A percentile compares a stretch with the other conserved stretches of the same genome.
Conservation (phyloP, 768 basidiomycete species). For the Pholiota microspora region DNA sequence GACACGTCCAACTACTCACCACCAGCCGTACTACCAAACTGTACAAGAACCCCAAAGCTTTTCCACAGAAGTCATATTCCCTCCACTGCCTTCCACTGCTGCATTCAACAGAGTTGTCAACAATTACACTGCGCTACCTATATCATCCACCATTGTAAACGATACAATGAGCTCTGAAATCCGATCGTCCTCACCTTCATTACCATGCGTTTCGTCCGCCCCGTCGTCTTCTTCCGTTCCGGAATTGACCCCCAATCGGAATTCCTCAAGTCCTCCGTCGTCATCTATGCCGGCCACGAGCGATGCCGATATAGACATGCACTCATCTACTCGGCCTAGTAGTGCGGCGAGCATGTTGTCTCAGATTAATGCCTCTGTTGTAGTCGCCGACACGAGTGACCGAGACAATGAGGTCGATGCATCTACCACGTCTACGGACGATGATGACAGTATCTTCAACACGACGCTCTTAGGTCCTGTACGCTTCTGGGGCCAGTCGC, state of each 20-base stretch:
- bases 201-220: slow-evolving; percentile 31
- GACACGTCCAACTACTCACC: slow-evolving; percentile 55
- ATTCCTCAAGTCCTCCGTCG: slow-evolving; percentile 62
- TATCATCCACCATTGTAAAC: slow-evolving; percentile 6
- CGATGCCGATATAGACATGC: slow-evolving; percentile 33
- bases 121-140: slow-evolving; percentile 22
- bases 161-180: slow-evolving; percentile 4
- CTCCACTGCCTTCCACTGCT: slow-evolving; percentile 58
- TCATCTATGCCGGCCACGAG: slow-evolving; percentile 37
- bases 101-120: slow-evolving; percentile 29
- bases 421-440: slow-evolving; percentile 20
- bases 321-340: slow-evolving; percentile 8
- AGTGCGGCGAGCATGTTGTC: slow-evolving; percentile 6
- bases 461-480: slow-evolving; percentile 39
- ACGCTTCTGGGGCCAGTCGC: slow-evolving; percentile 40
- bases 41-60: slow-evolving; percentile 40
- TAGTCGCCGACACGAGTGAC: slow-evolving; percentile 12
- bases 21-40: slow-evolving; percentile 73
- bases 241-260: slow-evolving; percentile 59
- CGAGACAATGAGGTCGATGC: slow-evolving; percentile 20
- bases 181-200: slow-evolving; percentile 21
- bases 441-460: slow-evolving; percentile 34
- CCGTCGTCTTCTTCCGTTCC: slow-evolving; percentile 46
- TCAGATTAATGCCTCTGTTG: slow-evolving; percentile 2
- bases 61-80: slow-evolving; percentile 69